A percentile compares a stretch with the other conserved stretches of the same genome.
Evolutionary conservation across 768 basidiomycete genomes (phyloP).

Genomic region (Termitomyces bulborhizus): DNA sequence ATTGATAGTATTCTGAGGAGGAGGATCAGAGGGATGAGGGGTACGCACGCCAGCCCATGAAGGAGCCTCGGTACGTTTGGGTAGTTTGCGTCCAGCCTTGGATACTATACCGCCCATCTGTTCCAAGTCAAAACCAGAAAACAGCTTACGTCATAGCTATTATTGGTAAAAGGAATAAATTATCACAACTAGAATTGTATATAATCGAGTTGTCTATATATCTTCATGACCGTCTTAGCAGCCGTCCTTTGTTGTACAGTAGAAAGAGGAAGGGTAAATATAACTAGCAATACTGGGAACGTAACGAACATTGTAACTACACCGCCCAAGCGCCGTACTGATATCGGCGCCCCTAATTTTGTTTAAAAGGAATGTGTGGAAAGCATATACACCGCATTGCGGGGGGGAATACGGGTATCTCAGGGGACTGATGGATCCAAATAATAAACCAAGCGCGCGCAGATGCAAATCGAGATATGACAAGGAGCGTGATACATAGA

Average conservation of each 20-base stretch:
- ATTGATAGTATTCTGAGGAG: neutral
- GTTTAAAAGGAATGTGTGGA: slow-evolving; percentile 24
- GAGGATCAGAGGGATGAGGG: slow-evolving; percentile 18
- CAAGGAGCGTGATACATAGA: slow-evolving; percentile 28
- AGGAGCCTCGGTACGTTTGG: slow-evolving; percentile 37
- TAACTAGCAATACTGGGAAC: slow-evolving; percentile 23
- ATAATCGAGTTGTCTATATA: slow-evolving; percentile 13
- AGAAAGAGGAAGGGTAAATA: slow-evolving; percentile 23
- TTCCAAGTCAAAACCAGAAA: neutral
- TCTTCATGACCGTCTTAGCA: slow-evolving; percentile 24
- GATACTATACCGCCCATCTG: slow-evolving; percentile 64
- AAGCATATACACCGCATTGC: slow-evolving; percentile 26
- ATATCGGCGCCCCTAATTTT: slow-evolving; percentile 17
- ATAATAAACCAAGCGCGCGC: slow-evolving; percentile 31
- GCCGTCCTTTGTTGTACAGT: slow-evolving; percentile 43
- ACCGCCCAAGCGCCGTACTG: slow-evolving; percentile 17
- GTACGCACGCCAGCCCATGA: slow-evolving; percentile 44
- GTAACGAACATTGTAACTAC: slow-evolving; percentile 32
- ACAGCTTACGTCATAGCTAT: slow-evolving; percentile 15
- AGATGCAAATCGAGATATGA: slow-evolving; percentile 21
- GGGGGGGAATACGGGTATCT: slow-evolving; percentile 24
- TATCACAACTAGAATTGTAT: slow-evolving; percentile 3
- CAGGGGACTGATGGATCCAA: slow-evolving; percentile 19
- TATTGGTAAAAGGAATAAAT: slow-evolving; percentile 3
- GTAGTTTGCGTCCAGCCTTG: slow-evolving; percentile 51